Conservation (phyloP, 805 yeast genomes). For the Candida stauntonica region DNA sequence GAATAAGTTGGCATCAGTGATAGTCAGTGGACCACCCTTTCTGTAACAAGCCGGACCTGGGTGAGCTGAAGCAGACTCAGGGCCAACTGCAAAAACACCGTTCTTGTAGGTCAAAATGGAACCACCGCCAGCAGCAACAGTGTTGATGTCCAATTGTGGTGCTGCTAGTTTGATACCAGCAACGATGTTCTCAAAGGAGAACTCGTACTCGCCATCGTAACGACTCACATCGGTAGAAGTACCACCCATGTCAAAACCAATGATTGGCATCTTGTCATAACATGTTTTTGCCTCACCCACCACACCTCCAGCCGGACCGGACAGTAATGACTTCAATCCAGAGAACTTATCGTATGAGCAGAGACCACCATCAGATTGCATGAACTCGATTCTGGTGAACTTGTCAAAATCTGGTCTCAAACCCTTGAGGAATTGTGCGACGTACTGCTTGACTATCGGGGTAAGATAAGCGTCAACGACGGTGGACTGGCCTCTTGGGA, state of each 20-base stretch:
- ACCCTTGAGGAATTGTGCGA: slow-evolving; percentile 33
- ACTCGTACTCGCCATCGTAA: slow-evolving; percentile 63
- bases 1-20: slow-evolving; percentile 78
- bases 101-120: slow-evolving; percentile 62
- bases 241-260: slow-evolving; percentile 70
- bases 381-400: slow-evolving; percentile 41
- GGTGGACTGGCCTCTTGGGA: slow-evolving; percentile 40
- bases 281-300: slow-evolving; percentile 55
- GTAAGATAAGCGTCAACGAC: slow-evolving; percentile 40
- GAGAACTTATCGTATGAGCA: slow-evolving; percentile 48
- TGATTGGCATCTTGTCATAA: slow-evolving; percentile 35
- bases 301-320: slow-evolving; percentile 63
- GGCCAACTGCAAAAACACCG: slow-evolving; percentile 78
- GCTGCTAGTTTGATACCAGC: slow-evolving; percentile 83
- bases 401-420: slow-evolving; percentile 32
- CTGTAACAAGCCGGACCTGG: slow-evolving; percentile 90
- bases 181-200: slow-evolving; percentile 76
- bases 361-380: slow-evolving; percentile 59
- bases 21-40: slow-evolving; percentile 79
- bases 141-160: slow-evolving; percentile 77
- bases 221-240: slow-evolving; percentile 85
- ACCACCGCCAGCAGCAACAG: slow-evolving; percentile 87
- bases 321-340: slow-evolving; percentile 48
- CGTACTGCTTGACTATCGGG: slow-evolving; percentile 39
- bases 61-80: slow-evolving; percentile 82